Percentiles rank a stretch among this genome's conserved stretches.
These are phyloP conservation scores for Cercospora sp. DNA, from an alignment of 2,329 filamentous ascomycete genomes.

Conservation along the genomic window DNA sequence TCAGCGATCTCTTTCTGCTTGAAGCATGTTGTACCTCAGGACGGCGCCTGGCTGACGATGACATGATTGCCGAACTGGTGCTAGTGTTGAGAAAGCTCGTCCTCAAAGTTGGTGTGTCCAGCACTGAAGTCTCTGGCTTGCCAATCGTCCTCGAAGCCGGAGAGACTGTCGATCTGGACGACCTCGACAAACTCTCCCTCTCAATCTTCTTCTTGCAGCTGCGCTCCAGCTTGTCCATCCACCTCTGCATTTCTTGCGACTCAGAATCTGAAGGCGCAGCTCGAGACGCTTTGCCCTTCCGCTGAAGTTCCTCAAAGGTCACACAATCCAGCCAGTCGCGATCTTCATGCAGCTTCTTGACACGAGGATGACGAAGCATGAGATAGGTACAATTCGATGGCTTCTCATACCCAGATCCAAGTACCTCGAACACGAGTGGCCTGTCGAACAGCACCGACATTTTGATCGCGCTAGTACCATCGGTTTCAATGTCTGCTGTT, in stretches of 20 bases:
- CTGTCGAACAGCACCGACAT: conserved; percentile 62
- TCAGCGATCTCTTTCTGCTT: not conserved
- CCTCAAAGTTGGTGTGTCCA: conserved; percentile 1
- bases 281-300: conserved; percentile 61
- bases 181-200: conserved; percentile 25
- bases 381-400: conserved; percentile 68
- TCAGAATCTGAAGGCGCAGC: conserved; percentile 54
- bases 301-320: conserved; percentile 69
- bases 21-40: not conserved
- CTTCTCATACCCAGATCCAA: conserved; percentile 78
- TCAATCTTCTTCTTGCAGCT: conserved; percentile 36
- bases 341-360: conserved; percentile 77
- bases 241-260: conserved; percentile 61
- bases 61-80: not conserved
- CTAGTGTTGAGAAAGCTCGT: not conserved
- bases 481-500: conserved; percentile 30
- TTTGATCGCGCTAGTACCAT: conserved; percentile 24
- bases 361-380: conserved; percentile 73
- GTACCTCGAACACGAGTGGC: conserved; percentile 76
- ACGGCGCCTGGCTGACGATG: not conserved
- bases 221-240: conserved; percentile 61
- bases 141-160: conserved; percentile 16
- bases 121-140: conserved; percentile 16
- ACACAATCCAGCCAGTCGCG: conserved; percentile 68
- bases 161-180: conserved; percentile 11